A percentile compares a stretch with the other conserved stretches of the same genome.
phyloP scores from a whole-genome alignment of 1,139 yeast species.

The Wickerhamomyces sp. region DNA sequence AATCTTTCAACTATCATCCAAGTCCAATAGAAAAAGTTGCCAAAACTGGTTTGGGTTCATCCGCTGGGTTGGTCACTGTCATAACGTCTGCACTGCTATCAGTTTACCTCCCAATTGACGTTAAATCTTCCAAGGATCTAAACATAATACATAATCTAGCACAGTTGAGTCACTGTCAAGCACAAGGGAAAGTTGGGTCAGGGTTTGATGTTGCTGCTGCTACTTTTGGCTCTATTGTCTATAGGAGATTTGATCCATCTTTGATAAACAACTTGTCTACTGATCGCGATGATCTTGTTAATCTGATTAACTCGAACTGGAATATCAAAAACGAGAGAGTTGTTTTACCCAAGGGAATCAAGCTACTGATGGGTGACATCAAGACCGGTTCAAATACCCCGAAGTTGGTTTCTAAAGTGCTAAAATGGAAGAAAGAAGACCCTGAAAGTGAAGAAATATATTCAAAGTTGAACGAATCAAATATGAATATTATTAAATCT shows the following conservation, averaged over 20 bases:
- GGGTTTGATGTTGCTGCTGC: conserved; percentile 98
- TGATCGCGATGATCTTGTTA: conserved; percentile 1
- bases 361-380: conserved; percentile 88
- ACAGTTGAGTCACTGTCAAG: conserved; percentile 86
- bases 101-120: conserved; percentile 34
- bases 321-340: conserved; percentile 47
- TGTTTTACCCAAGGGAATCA: conserved; percentile 60
- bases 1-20: conserved; percentile 55
- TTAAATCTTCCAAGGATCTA: conserved; percentile 20
- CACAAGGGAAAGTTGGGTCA: conserved; percentile 92
- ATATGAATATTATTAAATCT: conserved; percentile 48
- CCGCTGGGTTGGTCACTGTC: conserved; percentile 89
- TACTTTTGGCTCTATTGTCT: conserved; percentile 81
- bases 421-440: conserved; percentile 58
- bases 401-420: conserved; percentile 71
- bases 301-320: conserved; percentile 54
- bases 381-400: conserved; percentile 94
- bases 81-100: conserved; percentile 66
- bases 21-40: conserved; percentile 65
- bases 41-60: conserved; percentile 93
- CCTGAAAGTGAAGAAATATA: conserved; percentile 50
- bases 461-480: conserved; percentile 50
- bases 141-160: conserved; percentile 68
- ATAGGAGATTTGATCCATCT: conserved; percentile 63
- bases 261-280: conserved; percentile 40